Evolutionary conservation across 768 basidiomycete species (phyloP).

Genomic region (Heimioporus sp.): DNA sequence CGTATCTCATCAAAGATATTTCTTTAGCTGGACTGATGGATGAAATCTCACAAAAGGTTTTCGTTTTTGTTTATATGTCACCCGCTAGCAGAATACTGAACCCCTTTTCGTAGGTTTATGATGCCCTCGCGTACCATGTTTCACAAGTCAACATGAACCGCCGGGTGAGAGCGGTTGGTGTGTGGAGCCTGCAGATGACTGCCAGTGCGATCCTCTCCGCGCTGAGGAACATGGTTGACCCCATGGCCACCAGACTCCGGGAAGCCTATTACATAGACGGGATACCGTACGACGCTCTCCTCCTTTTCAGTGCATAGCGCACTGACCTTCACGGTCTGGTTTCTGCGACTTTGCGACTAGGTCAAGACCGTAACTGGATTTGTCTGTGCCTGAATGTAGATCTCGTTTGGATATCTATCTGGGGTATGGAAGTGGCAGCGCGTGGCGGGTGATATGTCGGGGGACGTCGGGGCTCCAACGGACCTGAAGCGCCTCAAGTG

Average conservation of each 20-base stretch:
- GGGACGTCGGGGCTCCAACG: no score
- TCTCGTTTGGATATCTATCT: no score
- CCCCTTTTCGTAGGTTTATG: slow-evolving; percentile 60
- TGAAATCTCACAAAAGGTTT: slow-evolving; percentile 81
- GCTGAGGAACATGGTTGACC: slow-evolving; percentile 75
- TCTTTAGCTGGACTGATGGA: slow-evolving; percentile 86
- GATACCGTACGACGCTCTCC: slow-evolving; percentile 29
- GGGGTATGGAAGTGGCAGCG: no score
- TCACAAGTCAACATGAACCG: slow-evolving; percentile 86
- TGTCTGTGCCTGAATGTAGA: no score
- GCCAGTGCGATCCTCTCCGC: slow-evolving; percentile 83
- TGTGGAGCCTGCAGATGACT: slow-evolving; percentile 95
- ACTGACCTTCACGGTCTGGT: slow-evolving; percentile 7
- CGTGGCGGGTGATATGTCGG: no score
- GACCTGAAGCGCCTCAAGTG: no score
- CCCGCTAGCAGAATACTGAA: neutral
- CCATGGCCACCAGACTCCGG: slow-evolving; percentile 35
- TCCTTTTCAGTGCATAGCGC: slow-evolving; percentile 21
- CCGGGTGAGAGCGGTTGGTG: slow-evolving; percentile 83
- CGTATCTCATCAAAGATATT: slow-evolving; percentile 8
- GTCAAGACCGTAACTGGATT: neutral
- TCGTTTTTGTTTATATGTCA: neutral
- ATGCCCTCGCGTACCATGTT: slow-evolving; percentile 94
- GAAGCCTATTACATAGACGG: slow-evolving; percentile 32
- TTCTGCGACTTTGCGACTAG: slow-evolving; percentile 2